Percentiles rank a stretch among this genome's conserved stretches.
Evolutionary conservation across 2,329 filamentous ascomycete species (phyloP).

Genomic region (Tolypocladium tropicale): DNA sequence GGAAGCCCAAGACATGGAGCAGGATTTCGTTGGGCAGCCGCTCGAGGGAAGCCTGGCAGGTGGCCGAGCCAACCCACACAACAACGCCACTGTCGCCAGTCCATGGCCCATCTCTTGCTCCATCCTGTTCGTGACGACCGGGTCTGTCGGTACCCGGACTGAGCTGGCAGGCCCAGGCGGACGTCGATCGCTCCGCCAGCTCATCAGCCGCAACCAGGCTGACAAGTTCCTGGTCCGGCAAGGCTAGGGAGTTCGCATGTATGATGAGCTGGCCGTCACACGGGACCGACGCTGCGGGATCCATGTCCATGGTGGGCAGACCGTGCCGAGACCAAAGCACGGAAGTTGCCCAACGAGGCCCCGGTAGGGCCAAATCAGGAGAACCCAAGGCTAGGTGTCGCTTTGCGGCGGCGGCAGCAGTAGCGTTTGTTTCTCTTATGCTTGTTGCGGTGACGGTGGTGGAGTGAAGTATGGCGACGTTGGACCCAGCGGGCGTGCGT

Average conservation of each 20-base stretch:
- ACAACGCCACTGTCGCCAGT: not conserved
- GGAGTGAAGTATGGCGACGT: not conserved
- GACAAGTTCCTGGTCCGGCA: not conserved
- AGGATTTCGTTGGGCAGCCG: slow-evolving; percentile 46
- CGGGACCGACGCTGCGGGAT: not conserved
- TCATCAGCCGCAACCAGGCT: not conserved
- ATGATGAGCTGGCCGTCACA: not conserved
- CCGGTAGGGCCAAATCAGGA: too few species aligned
- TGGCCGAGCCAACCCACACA: not conserved
- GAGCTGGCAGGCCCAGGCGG: not conserved
- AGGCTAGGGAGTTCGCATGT: not conserved
- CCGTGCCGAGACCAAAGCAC: not conserved
- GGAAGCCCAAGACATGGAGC: slow-evolving; percentile 42
- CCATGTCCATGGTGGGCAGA: not conserved
- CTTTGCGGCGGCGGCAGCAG: too few species aligned
- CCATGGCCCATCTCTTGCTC: not conserved
- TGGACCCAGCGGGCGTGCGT: not conserved
- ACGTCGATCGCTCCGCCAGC: not conserved
- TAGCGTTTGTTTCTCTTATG: too few species aligned
- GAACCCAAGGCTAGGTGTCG: too few species aligned
- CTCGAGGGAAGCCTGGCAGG: slow-evolving; percentile 17
- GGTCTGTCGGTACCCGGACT: not conserved
- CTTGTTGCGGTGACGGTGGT: not conserved
- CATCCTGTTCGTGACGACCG: not conserved
- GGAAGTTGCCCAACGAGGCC: too few species aligned